Evolutionary conservation across 208 protist genomes (phyloP).

Genomic region (Trichomonas vaginalis): DNA sequence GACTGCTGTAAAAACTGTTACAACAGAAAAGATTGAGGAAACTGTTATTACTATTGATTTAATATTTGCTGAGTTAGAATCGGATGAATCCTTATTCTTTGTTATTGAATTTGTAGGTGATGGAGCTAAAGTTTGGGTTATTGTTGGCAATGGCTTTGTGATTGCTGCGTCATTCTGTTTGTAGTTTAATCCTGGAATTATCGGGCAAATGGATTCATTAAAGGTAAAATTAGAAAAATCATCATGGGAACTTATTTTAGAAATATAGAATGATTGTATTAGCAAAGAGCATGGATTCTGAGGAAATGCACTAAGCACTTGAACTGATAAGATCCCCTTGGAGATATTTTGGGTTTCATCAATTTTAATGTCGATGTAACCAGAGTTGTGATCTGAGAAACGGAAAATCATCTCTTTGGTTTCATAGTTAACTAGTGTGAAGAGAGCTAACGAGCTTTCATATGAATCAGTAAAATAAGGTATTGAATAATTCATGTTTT

Average conservation of each 20-base stretch:
- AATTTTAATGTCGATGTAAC: not conserved
- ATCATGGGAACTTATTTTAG: not conserved
- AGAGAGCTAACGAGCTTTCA: not conserved
- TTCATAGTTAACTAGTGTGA: not conserved
- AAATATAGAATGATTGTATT: not conserved
- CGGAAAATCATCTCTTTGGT: not conserved
- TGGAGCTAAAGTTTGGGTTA: not conserved
- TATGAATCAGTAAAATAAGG: not conserved
- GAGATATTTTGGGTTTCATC: not conserved
- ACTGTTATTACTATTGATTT: not conserved
- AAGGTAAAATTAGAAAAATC: not conserved
- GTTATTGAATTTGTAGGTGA: not conserved
- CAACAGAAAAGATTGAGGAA: not conserved
- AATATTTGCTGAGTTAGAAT: not conserved
- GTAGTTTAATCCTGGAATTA: not conserved
- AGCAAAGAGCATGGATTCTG: not conserved
- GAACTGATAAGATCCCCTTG: not conserved
- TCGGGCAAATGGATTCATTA: not conserved
- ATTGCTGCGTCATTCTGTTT: not conserved
- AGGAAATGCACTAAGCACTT: not conserved
- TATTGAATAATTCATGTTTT: not conserved
- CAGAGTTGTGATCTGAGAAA: not conserved
- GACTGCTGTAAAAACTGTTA: not conserved
- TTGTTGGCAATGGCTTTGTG: not conserved
- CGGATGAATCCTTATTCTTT: not conserved